phyloP scores from a whole-genome alignment of 225 moss, liverwort and hornwort species.

The Pseudisothecium myosuroides region DNA sequence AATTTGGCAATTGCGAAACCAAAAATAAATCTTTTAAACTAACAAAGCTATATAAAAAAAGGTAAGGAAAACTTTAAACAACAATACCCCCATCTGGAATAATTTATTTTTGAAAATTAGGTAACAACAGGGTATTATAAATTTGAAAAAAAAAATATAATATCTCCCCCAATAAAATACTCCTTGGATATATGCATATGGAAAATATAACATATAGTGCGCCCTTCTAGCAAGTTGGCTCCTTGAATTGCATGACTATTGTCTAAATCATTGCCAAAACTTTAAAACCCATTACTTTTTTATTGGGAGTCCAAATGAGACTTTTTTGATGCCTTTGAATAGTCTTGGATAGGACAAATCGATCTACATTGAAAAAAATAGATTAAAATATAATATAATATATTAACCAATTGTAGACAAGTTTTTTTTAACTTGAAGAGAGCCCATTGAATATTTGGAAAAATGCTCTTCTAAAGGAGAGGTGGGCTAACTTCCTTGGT shows the following conservation, averaged over 20 bases:
- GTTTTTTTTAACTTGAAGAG: not conserved
- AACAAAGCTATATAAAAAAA: not conserved
- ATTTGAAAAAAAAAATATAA: not conserved
- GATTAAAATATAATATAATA: not conserved
- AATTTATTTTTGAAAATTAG: not conserved
- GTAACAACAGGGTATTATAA: not conserved
- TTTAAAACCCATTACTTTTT: not conserved
- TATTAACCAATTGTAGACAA: fast-evolving
- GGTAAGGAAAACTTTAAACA: not conserved
- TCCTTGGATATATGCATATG: fast-evolving
- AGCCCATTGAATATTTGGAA: not conserved
- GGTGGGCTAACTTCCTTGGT: not conserved
- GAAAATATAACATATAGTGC: not conserved
- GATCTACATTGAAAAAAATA: not conserved
- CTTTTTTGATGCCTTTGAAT: not conserved
- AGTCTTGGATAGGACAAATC: not conserved
- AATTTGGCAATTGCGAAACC: not conserved
- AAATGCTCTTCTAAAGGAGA: not conserved
- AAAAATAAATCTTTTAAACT: not conserved
- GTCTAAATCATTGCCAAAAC: not conserved
- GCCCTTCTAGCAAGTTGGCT: fast-evolving
- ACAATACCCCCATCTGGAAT: not conserved
- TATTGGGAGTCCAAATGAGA: not conserved
- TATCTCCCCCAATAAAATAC: not conserved
- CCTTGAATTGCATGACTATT: fast-evolving